Percentiles rank a stretch among this genome's conserved stretches.
Evolutionary conservation across 2,329 filamentous ascomycete genomes (phyloP).

Genomic region (Colletotrichum orchidophilum): DNA sequence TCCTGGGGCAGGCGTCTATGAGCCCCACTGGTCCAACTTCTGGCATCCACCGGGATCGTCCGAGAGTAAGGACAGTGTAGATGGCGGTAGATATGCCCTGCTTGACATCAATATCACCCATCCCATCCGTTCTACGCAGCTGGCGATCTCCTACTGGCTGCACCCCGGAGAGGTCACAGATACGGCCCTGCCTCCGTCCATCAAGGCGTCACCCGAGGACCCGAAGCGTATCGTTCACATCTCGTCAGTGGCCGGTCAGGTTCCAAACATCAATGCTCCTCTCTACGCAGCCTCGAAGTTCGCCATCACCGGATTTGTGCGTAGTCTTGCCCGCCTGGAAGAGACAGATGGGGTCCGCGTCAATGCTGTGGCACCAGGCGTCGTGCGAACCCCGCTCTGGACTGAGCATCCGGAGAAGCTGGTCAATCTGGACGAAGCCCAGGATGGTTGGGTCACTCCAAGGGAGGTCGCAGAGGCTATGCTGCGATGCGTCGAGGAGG

Average conservation of each 20-base stretch:
- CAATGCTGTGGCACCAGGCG: slow-evolving; percentile 52
- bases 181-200: background rate
- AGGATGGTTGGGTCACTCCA: slow-evolving; percentile 52
- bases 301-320: slow-evolving; percentile 50
- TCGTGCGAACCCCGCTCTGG: slow-evolving; percentile 57
- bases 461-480: slow-evolving; percentile 55
- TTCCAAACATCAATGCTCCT: slow-evolving; percentile 44
- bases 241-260: slow-evolving; percentile 48
- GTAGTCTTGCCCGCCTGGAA: slow-evolving; percentile 47
- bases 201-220: slow-evolving; percentile 37
- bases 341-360: slow-evolving; percentile 50
- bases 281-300: slow-evolving; percentile 52
- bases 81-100: slow-evolving; percentile 44
- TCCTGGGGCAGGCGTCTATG: slow-evolving; percentile 57
- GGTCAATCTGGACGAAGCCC: slow-evolving; percentile 43
- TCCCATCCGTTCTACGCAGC: slow-evolving; percentile 51
- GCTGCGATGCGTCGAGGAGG: slow-evolving; percentile 48
- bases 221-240: slow-evolving; percentile 51
- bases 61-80: slow-evolving; percentile 42
- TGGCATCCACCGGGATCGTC: slow-evolving; percentile 51
- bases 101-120: slow-evolving; percentile 54
- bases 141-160: slow-evolving; percentile 51
- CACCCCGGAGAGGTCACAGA: slow-evolving; percentile 34
- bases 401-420: slow-evolving; percentile 55
- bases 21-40: slow-evolving; percentile 53